Evolutionary conservation across 2,329 filamentous ascomycete genomes (phyloP).

Genomic region (Claviceps sp.): DNA sequence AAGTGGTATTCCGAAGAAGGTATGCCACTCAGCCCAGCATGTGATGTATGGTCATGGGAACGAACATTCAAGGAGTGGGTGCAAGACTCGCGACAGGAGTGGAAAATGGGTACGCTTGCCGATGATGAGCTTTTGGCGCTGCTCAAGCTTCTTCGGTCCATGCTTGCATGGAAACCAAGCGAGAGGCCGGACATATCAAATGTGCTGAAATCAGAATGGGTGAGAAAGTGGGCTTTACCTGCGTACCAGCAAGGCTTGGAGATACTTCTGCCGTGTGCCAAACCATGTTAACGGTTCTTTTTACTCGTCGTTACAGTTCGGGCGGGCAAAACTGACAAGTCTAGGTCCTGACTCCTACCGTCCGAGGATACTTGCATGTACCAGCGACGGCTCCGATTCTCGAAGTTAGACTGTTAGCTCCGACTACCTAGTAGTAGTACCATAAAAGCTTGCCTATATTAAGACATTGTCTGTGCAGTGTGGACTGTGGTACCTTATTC

Average conservation of each 20-base stretch:
- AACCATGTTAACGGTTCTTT: too few species aligned
- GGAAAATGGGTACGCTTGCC: conserved; percentile 5
- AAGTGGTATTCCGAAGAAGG: conserved; percentile 8
- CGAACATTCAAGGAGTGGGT: conserved; percentile 1
- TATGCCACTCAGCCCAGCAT: conserved; percentile 4
- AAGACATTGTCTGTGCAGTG: too few species aligned
- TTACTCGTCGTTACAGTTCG: too few species aligned
- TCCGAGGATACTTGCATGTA: too few species aligned
- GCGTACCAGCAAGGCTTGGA: background rate
- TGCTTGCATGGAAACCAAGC: conserved; percentile 10
- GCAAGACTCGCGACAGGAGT: background rate
- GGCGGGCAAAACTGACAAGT: too few species aligned
- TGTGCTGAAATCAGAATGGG: conserved; percentile 4
- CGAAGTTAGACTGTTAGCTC: too few species aligned
- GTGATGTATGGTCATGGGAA: conserved; percentile 10
- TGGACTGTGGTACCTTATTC: too few species aligned
- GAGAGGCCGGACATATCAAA: conserved; percentile 7
- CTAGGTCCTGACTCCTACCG: too few species aligned
- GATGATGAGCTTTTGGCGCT: conserved; percentile 6
- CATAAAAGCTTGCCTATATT: too few species aligned
- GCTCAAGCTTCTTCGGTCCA: conserved; percentile 4
- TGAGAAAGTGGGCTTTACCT: background rate
- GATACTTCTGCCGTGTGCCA: too few species aligned
- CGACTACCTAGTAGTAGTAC: too few species aligned
- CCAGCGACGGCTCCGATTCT: too few species aligned